phyloP scores from a whole-genome alignment of 768 basidiomycete genomes.

The Russula brevipes region DNA sequence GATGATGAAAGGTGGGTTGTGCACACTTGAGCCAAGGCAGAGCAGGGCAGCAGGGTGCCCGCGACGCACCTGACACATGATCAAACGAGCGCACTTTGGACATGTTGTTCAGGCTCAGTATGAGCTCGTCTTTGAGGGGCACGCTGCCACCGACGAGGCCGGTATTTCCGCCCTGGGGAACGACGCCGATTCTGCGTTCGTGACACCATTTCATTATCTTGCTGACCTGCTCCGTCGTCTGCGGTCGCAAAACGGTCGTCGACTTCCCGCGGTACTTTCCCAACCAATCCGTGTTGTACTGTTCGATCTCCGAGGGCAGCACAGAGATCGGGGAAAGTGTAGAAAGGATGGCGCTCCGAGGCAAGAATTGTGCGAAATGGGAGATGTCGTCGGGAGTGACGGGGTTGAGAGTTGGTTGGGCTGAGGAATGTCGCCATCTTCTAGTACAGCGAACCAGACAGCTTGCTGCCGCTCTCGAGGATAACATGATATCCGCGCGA shows the following conservation, averaged over 20 bases:
- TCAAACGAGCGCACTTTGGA: slow-evolving; percentile 78
- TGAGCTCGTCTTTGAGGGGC: slow-evolving; percentile 80
- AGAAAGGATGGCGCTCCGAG: slow-evolving; percentile 59
- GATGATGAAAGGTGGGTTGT: not conserved
- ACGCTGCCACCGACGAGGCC: slow-evolving; percentile 95
- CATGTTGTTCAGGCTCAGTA: slow-evolving; percentile 82
- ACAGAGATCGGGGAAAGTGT: slow-evolving; percentile 50
- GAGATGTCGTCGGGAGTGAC: slow-evolving; percentile 56
- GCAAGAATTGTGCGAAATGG: slow-evolving; percentile 63
- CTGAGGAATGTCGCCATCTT: slow-evolving; percentile 27
- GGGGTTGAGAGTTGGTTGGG: slow-evolving; percentile 31
- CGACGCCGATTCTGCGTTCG: slow-evolving; percentile 74
- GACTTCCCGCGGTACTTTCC: slow-evolving; percentile 85
- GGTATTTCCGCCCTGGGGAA: slow-evolving; percentile 98
- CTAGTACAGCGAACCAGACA: slow-evolving; percentile 5
- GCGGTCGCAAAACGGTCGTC: slow-evolving; percentile 84
- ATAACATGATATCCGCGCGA: slow-evolving; percentile 10
- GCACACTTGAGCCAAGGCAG: slow-evolving; percentile 2
- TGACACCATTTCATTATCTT: slow-evolving; percentile 85
- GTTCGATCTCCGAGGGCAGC: slow-evolving; percentile 59
- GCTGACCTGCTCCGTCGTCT: slow-evolving; percentile 81
- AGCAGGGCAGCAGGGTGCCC: slow-evolving; percentile 9
- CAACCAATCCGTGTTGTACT: slow-evolving; percentile 94
- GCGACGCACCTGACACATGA: slow-evolving; percentile 62
- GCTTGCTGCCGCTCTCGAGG: slow-evolving; percentile 4